A percentile compares a stretch with the other conserved stretches of the same genome.
Conservation (phyloP, 345 rosid species). For the Nephelium lappaceum region DNA sequence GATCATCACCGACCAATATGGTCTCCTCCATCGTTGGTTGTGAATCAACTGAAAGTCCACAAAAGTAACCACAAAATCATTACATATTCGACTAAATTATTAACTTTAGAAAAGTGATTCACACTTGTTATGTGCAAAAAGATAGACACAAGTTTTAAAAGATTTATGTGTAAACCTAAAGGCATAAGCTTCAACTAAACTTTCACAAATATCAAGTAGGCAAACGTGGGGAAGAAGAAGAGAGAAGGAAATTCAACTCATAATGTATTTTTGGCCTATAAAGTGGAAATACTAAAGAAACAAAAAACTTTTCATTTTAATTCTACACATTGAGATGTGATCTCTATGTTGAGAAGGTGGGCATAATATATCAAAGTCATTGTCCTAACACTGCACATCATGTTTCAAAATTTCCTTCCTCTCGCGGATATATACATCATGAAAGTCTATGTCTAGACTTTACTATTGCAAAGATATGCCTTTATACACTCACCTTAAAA, state of each 20-base stretch:
- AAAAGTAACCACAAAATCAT: slow-evolving; percentile 18
- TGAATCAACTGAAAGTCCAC: slow-evolving; percentile 72
- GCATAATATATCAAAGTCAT: not conserved
- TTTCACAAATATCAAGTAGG: slow-evolving; percentile 1
- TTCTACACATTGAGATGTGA: not conserved
- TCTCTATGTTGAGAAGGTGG: not conserved
- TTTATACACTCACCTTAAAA: not conserved
- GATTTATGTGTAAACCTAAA: not conserved
- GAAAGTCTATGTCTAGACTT: not conserved
- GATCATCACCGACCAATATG: slow-evolving; percentile 88
- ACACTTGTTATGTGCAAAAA: not conserved
- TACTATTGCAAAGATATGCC: not conserved
- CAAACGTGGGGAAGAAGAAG: not conserved
- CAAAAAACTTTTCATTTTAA: not conserved
- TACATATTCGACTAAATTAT: not conserved
- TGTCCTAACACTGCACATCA: not conserved
- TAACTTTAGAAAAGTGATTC: not conserved
- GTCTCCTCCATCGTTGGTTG: slow-evolving; percentile 97
- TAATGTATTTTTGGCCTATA: not conserved
- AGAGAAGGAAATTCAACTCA: not conserved
- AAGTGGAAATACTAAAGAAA: not conserved
- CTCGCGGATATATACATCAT: not conserved
- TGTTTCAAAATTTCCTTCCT: not conserved
- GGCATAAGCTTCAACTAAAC: not conserved
- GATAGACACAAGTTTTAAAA: not conserved